phyloP scores from a whole-genome alignment of 192 early-diverging fungal genomes.

The Podila minutissima region DNA sequence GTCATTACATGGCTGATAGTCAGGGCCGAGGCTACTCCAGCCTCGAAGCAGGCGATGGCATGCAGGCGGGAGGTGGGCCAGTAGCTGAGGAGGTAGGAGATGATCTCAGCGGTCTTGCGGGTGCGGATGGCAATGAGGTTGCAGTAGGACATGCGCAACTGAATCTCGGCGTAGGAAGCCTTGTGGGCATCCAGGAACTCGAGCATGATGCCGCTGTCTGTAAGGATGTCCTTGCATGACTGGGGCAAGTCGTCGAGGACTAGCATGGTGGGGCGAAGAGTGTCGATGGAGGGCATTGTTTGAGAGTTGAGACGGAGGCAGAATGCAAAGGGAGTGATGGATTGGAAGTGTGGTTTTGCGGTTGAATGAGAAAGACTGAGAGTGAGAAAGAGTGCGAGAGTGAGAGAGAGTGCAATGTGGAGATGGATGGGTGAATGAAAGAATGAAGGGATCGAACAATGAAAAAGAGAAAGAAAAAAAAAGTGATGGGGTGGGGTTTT shows the following conservation, averaged over 20 bases:
- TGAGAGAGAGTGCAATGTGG: background rate
- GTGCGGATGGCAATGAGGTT: slow-evolving; percentile 50
- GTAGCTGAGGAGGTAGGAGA: slow-evolving; percentile 49
- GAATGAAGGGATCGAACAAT: background rate
- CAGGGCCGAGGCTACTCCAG: slow-evolving; percentile 44
- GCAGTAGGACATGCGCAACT: slow-evolving; percentile 50
- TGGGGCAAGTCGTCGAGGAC: slow-evolving; percentile 51
- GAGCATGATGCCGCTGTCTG: slow-evolving; percentile 38
- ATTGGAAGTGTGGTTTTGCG: background rate
- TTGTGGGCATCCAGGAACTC: slow-evolving; percentile 51
- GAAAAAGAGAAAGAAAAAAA: background rate
- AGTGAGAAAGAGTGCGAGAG: background rate
- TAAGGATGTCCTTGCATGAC: slow-evolving; percentile 45
- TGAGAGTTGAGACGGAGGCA: background rate
- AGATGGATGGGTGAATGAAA: background rate
- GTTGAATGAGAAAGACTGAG: background rate
- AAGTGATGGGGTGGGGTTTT: slow-evolving; percentile 24
- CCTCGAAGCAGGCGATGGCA: slow-evolving; percentile 50
- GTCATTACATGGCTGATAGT: slow-evolving; percentile 40
- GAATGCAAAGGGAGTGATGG: background rate
- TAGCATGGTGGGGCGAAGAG: slow-evolving; percentile 43
- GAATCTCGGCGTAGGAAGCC: slow-evolving; percentile 49
- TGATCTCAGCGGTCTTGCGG: slow-evolving; percentile 50
- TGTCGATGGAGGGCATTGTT: slow-evolving; percentile 34
- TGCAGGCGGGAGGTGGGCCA: slow-evolving; percentile 52